Conservation (phyloP, 305 asterid genomes). For the Rubia balearica region DNA sequence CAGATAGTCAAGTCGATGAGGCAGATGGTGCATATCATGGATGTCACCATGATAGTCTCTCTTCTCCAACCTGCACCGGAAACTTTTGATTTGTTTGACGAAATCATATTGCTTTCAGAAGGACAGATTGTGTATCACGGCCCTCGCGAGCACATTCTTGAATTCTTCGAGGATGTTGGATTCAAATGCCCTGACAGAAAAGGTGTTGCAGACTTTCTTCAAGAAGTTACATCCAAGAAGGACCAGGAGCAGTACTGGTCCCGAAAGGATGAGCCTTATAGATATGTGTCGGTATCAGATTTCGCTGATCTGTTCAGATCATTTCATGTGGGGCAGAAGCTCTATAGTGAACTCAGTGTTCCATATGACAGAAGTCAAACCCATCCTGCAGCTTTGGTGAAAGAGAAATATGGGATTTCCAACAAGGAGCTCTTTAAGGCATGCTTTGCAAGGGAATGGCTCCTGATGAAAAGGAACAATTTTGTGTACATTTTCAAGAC, state of each 20-base stretch:
- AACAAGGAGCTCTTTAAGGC: slow-evolving; percentile 70
- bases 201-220: slow-evolving; percentile 89
- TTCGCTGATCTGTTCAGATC: slow-evolving; percentile 56
- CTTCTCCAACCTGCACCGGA: slow-evolving; percentile 98
- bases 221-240: slow-evolving; percentile 79
- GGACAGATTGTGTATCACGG: slow-evolving; percentile 82
- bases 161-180: slow-evolving; percentile 73
- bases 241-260: slow-evolving; percentile 94
- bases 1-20: slow-evolving; percentile 77
- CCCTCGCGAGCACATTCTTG: slow-evolving; percentile 69
- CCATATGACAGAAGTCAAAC: slow-evolving; percentile 58
- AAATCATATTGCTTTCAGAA: slow-evolving; percentile 70
- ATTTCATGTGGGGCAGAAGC: slow-evolving; percentile 60
- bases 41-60: slow-evolving; percentile 78
- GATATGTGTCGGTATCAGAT: slow-evolving; percentile 53
- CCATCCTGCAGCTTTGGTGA: slow-evolving; percentile 92
- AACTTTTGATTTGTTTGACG: slow-evolving; percentile 80
- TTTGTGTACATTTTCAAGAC: slow-evolving; percentile 78
- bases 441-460: slow-evolving; percentile 78
- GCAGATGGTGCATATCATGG: slow-evolving; percentile 90
- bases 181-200: slow-evolving; percentile 90
- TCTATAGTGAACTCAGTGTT: slow-evolving; percentile 50
- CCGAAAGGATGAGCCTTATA: slow-evolving; percentile 53
- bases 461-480: slow-evolving; percentile 69
- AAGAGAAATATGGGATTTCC: slow-evolving; percentile 71